A percentile compares a stretch with the other conserved stretches of the same genome.
Evolutionary conservation across 2,329 filamentous ascomycete species (phyloP).

Genomic region (Metarhizium guizhouense): DNA sequence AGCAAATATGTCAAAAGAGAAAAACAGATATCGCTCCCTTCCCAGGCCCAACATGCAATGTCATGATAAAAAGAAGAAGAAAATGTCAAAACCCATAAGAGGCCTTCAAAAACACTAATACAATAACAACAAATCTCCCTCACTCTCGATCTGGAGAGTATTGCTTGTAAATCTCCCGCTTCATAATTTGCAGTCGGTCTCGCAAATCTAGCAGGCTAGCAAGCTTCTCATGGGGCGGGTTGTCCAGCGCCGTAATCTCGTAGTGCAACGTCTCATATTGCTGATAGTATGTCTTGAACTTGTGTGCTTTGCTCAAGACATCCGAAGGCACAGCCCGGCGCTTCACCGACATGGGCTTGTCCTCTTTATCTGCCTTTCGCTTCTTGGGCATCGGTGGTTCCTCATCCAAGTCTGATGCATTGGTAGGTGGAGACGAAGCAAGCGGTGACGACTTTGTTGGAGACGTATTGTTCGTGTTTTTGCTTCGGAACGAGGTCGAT

Average conservation of each 20-base stretch:
- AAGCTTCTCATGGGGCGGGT: constrained; percentile 43
- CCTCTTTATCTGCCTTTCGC: constrained; percentile 28
- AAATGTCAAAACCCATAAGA: not conserved
- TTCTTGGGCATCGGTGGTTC: constrained; percentile 30
- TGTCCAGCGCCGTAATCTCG: constrained; percentile 40
- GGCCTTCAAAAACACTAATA: not conserved
- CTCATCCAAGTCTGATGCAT: constrained; percentile 53
- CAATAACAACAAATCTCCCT: not conserved
- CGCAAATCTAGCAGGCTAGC: constrained; percentile 45
- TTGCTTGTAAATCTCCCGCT: constrained; percentile 47
- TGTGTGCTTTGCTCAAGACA: constrained; percentile 42
- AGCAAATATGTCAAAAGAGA: not conserved
- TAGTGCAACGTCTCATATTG: constrained; percentile 48
- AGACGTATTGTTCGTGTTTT: constrained; percentile 44
- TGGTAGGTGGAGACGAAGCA: constrained; percentile 57
- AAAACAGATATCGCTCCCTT: constrained; percentile 1
- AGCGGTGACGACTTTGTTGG: constrained; percentile 56
- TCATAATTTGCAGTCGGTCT: constrained; percentile 44
- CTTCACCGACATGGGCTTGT: constrained; percentile 18
- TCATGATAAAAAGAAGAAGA: constrained; percentile 1
- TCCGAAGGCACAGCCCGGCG: constrained; percentile 27
- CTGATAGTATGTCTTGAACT: constrained; percentile 47
- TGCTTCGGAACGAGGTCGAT: constrained; percentile 29
- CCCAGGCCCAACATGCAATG: constrained; percentile 4
- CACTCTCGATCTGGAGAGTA: constrained; percentile 22